Conservation (phyloP, 129 eudicot genomes). For the Lactuca sativa region DNA sequence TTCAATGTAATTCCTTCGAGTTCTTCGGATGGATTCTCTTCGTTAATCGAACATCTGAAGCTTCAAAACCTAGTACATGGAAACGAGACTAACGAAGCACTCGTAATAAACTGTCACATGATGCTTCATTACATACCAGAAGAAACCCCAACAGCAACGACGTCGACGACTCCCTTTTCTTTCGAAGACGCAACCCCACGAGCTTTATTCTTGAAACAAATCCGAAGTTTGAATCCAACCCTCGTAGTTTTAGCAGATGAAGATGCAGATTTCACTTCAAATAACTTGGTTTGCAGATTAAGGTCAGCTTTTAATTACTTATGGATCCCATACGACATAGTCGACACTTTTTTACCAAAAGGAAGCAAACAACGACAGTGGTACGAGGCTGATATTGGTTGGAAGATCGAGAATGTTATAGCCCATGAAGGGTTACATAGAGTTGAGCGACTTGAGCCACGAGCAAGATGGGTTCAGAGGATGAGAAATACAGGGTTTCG, state of each 20-base stretch:
- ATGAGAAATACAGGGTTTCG: constrained; percentile 66
- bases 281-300: constrained; percentile 52
- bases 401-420: constrained; percentile 92
- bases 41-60: constrained; percentile 59
- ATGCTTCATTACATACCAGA: constrained; percentile 84
- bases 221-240: constrained; percentile 63
- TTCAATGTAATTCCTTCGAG: constrained; percentile 63
- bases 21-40: constrained; percentile 59
- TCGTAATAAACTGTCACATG: constrained; percentile 89
- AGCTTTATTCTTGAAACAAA: constrained; percentile 56
- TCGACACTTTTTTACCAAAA: constrained; percentile 75
- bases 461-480: constrained; percentile 68
- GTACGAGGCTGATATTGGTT: constrained; percentile 83
- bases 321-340: constrained; percentile 91
- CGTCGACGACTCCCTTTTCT: constrained; percentile 28
- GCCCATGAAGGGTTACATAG: constrained; percentile 72
- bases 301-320: constrained; percentile 80
- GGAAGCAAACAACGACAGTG: constrained; percentile 84
- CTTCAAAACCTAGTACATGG: constrained; percentile 42
- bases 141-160: constrained; percentile 51
- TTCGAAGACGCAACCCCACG: constrained; percentile 38
- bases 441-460: constrained; percentile 78
- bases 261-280: constrained; percentile 86
- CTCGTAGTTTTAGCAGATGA: constrained; percentile 74
- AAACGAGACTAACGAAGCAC: constrained; percentile 43